A percentile compares a stretch with the other conserved stretches of the same genome.
These are phyloP conservation scores for Imleria badia DNA, from an alignment of 768 basidiomycete species.

Conservation along the genomic window DNA sequence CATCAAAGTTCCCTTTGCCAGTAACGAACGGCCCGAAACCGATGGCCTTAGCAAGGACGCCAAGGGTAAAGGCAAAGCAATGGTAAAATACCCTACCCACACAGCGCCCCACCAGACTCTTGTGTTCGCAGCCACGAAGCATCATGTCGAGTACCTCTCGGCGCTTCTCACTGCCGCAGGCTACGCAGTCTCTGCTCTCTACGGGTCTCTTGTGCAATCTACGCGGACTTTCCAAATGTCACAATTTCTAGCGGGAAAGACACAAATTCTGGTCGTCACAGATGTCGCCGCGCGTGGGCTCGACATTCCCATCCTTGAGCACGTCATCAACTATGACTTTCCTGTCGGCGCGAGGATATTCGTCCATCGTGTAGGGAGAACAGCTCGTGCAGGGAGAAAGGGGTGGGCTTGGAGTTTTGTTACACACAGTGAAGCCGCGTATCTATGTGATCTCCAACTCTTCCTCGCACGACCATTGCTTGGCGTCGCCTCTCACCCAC, in stretches of 20 bases:
- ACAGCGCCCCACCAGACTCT: slow-evolving; percentile 88
- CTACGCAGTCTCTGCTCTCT: slow-evolving; percentile 91
- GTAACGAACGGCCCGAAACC: slow-evolving; percentile 22
- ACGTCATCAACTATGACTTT: slow-evolving; percentile 98
- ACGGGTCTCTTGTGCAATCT: slow-evolving; percentile 90
- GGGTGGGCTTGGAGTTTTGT: slow-evolving; percentile 98
- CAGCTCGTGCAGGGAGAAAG: slow-evolving; percentile 90
- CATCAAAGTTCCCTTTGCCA: slow-evolving; percentile 72
- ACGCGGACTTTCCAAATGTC: slow-evolving; percentile 91
- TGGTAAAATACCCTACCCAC: slow-evolving; percentile 43
- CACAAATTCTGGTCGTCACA: slow-evolving; percentile 90
- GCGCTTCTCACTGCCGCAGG: slow-evolving; percentile 75
- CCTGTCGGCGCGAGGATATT: slow-evolving; percentile 92
- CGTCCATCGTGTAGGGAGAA: slow-evolving; percentile 95
- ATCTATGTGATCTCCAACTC: slow-evolving; percentile 88
- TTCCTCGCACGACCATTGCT: slow-evolving; percentile 82
- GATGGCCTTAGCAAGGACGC: slow-evolving; percentile 33
- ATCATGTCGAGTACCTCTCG: slow-evolving; percentile 94
- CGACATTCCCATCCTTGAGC: slow-evolving; percentile 94
- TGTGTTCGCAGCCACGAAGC: slow-evolving; percentile 95
- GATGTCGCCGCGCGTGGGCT: slow-evolving; percentile 98
- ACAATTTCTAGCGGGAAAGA: slow-evolving; percentile 76
- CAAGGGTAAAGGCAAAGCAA: slow-evolving; percentile 52
- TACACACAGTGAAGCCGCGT: slow-evolving; percentile 81
- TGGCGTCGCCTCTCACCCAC: slow-evolving; percentile 36